Base-by-base conservation (phyloP, 2,329 filamentous ascomycete species). In the Sarocladium kiliense region DNA sequence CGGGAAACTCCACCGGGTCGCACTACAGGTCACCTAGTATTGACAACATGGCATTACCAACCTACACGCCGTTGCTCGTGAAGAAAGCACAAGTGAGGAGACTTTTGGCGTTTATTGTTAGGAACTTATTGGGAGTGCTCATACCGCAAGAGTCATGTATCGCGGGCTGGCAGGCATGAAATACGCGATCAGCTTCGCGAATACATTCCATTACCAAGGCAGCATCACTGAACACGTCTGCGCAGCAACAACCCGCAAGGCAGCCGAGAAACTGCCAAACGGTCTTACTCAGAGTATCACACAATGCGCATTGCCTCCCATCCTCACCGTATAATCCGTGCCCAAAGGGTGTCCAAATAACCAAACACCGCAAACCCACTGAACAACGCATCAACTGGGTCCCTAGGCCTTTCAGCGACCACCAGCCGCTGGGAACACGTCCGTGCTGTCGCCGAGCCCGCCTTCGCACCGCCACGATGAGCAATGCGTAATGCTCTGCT, bases 311-410 rank as follows among this genome's bases (percentile, higher is more conserved):
- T 3, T 45, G 14, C 11, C 12, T 9, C 10, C 23, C 7, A 10
- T 45, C n/a, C 21, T 21, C 7, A 23, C 26, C 27, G 18, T n/a
- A 11, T 11, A 34, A 36, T 36, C 21, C n/a, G n/a, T 34, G 47
- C 47, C 27, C n/a, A 51, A 51, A 36, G 47, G 47, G 47, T 51
- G 47, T 51, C 14, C 27, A 36, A 3, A 21, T 36, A 51, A 16
- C 47, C 47, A 51, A 27, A 47, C 19, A 23, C 14, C 11, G 9
- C 7, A 25, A 23, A 25, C 25, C 44, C 44, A 47, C 44, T 23
- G 47, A 36, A 51, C 47, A 51, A 51, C 47, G 47, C 47, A 51
- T 51, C 47, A 51, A 36, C 30, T 18, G 18, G 12, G 25, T 12
- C 44, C 47, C 47, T n/a, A 6, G 12, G 6, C 30, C 18, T 27